phyloP scores from a whole-genome alignment of 2,329 filamentous ascomycete genomes.

The Fusarium sp. region DNA sequence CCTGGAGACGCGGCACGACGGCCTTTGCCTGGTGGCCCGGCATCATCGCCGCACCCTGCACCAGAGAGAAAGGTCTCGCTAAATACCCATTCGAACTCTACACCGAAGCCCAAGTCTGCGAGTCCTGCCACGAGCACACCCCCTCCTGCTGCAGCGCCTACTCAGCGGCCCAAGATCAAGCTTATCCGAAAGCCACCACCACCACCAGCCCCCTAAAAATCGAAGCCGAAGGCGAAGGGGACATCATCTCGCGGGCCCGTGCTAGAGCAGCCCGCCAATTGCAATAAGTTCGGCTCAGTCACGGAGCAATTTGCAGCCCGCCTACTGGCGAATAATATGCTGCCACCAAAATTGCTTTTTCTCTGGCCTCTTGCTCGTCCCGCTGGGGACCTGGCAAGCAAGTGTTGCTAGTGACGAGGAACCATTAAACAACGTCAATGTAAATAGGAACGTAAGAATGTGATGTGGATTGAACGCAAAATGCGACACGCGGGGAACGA shows the following conservation, averaged over 20 bases:
- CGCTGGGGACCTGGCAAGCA: neutral
- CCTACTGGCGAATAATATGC: neutral
- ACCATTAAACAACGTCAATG: neutral
- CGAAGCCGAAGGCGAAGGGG: neutral
- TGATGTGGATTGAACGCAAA: neutral
- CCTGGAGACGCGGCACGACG: constrained; percentile 46
- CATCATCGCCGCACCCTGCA: constrained; percentile 34
- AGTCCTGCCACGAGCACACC: constrained; percentile 41
- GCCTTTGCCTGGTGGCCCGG: constrained; percentile 45
- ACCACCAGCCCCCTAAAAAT: constrained; percentile 37
- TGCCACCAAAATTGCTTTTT: neutral
- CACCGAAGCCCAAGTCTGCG: constrained; percentile 36
- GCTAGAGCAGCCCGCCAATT: neutral
- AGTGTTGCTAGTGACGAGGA: neutral
- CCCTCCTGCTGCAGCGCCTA: constrained; percentile 25
- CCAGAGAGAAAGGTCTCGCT: constrained; percentile 42
- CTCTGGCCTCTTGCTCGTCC: neutral
- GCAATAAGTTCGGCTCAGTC: neutral
- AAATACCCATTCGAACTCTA: constrained; percentile 32
- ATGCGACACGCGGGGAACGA: neutral
- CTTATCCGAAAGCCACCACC: constrained; percentile 48
- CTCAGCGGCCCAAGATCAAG: constrained; percentile 49
- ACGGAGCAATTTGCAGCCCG: neutral
- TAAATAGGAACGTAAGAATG: neutral
- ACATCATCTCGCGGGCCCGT: neutral